Conservation (phyloP, 2,329 filamentous ascomycete species). For the Colletotrichum sp. region DNA sequence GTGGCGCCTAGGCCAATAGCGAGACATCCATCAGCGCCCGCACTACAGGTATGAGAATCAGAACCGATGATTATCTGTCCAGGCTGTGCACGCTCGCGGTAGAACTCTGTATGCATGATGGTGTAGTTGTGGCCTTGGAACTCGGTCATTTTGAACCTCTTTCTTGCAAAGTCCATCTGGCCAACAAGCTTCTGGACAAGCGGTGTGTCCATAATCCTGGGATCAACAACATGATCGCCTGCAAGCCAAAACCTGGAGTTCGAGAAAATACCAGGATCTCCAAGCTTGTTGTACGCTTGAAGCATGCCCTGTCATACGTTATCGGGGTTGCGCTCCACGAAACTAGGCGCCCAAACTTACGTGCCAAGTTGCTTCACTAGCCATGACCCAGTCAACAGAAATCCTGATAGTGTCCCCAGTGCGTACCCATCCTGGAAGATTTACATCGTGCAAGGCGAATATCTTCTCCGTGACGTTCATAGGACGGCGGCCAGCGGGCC, state of each 20-base stretch:
- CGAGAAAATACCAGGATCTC: conserved; percentile 1
- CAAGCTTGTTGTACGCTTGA: conserved; percentile 10
- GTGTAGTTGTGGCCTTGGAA: conserved; percentile 41
- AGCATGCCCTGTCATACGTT: conserved; percentile 2
- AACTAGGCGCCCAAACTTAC: conserved; percentile 25
- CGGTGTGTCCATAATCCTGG: conserved; percentile 23
- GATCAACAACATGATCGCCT: conserved; percentile 53
- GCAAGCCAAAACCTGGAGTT: conserved; percentile 46
- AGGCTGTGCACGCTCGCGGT: conserved; percentile 38
- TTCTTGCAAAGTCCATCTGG: conserved; percentile 5
- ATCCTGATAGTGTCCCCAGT: conserved; percentile 45
- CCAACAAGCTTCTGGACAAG: conserved; percentile 4
- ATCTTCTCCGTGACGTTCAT: conserved; percentile 52
- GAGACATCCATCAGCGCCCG: conserved; percentile 38
- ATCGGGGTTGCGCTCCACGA: conserved; percentile 4
- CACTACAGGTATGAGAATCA: conserved; percentile 43
- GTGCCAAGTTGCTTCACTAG: conserved; percentile 46
- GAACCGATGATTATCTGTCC: conserved; percentile 42
- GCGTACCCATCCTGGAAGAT: conserved; percentile 33
- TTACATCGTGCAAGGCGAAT: conserved; percentile 43
- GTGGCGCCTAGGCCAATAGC: conserved; percentile 41
- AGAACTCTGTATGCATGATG: conserved; percentile 46
- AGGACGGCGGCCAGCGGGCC: conserved; percentile 1
- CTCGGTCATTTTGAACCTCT: conserved; percentile 12
- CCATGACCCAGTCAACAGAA: conserved; percentile 50